These are phyloP conservation scores for Pythium periplocum DNA, from an alignment of 352 stramenopile species.

Conservation along the genomic window DNA sequence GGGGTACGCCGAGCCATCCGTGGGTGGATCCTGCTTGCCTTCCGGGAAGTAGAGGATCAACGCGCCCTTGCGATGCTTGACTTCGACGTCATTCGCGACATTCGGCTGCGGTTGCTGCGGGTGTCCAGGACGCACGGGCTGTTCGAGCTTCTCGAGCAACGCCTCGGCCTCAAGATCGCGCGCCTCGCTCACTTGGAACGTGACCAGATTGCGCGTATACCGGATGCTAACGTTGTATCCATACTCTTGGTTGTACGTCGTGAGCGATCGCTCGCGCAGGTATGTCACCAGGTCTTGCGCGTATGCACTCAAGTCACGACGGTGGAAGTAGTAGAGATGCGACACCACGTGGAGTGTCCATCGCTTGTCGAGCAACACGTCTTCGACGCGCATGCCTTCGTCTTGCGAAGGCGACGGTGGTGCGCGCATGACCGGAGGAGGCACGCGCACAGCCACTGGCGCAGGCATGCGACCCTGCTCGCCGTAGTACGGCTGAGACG, in stretches of 20 bases:
- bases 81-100: conserved; percentile 1
- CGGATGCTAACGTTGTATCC: conserved; percentile 22
- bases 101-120: conserved; percentile 2
- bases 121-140: conserved; percentile 9
- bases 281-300: conserved; percentile 25
- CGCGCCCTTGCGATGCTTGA: conserved; percentile 5
- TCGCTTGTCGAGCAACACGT: conserved; percentile 17
- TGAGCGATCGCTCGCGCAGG: conserved; percentile 15
- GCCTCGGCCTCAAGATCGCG: conserved; percentile 18
- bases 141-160: conserved; percentile 13
- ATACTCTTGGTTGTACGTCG: conserved; percentile 21
- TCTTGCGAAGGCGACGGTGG: background rate
- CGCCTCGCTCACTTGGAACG: conserved; percentile 20
- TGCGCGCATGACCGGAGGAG: background rate
- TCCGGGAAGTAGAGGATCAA: conserved; percentile 19
- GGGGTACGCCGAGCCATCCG: background rate
- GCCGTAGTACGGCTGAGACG: background rate
- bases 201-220: conserved; percentile 11
- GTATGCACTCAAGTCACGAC: conserved; percentile 15
- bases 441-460: conserved; percentile 1
- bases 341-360: conserved; percentile 32
- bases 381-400: conserved; percentile 8
- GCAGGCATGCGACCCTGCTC: background rate
- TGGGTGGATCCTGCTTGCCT: conserved; percentile 1
- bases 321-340: conserved; percentile 22